A percentile compares a stretch with the other conserved stretches of the same genome.
Evolutionary conservation across 306 rosid species (phyloP).

Genomic region (Cucumis hystrix): DNA sequence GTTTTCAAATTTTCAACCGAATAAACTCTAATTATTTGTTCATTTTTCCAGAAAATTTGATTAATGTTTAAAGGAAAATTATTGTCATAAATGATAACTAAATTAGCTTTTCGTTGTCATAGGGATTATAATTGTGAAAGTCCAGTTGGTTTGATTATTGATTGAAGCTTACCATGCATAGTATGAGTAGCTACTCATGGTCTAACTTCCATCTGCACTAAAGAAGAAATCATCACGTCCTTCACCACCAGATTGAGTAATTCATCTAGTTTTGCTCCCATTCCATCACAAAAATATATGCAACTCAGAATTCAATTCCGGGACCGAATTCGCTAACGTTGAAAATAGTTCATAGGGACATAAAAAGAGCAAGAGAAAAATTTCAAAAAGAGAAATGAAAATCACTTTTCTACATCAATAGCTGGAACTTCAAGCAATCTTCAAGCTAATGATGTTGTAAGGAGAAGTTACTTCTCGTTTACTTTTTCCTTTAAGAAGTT

Average conservation of each 20-base stretch:
- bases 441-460: background rate
- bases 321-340: background rate
- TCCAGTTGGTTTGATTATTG: background rate
- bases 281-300: background rate
- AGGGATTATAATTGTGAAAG: background rate
- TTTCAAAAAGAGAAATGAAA: background rate
- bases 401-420: background rate
- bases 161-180: background rate
- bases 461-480: background rate
- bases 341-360: background rate
- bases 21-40: background rate
- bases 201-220: background rate
- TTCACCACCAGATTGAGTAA: background rate
- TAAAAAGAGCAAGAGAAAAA: background rate
- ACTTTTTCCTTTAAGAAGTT: background rate
- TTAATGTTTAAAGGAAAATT: background rate
- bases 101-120: background rate
- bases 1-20: no score
- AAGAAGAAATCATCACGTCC: background rate
- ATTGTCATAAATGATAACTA: background rate
- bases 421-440: background rate
- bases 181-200: background rate
- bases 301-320: background rate
- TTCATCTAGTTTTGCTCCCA: background rate
- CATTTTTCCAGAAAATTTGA: background rate